Evolutionary conservation across 169 alveolate species (phyloP), one percentile per base, ranked within the genome.

Genomic region (Miamiensis avidus): DNA sequence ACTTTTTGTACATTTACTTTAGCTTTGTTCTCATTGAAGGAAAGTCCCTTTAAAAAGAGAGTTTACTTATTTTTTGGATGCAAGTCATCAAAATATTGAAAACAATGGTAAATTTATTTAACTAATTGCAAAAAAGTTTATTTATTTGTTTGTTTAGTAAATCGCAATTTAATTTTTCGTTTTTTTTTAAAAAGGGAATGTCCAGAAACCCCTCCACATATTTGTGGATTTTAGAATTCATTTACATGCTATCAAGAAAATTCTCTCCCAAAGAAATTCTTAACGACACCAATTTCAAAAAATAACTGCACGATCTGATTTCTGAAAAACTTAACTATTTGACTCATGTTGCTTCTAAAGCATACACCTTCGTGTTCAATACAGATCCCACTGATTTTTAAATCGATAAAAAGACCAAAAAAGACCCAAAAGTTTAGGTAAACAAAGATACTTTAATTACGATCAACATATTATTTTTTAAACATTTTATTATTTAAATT

Each of bases 191-290:
- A n/a, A n/a, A 49, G 28, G 82, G 32, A 27, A 73, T 31, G 75
- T 86, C 90, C 33, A 86, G 81, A 81, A 75, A 83, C 65, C 90
- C 90, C 26, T 64, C 76, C n/a, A 86, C 90, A 15, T 34, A 29
- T 65, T 65, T 86, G 75, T 86, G 90, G 90, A 29, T 86, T 30
- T 30, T 79, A 25, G 90, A 86, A 31, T 72, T 86, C 25, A 34
- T 81, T 34, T 86, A 74, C n/a, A 30, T 81, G 73, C n/a, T 81
- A 29, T 79, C 86, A 74, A 76, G 84, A 27, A 86, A 86, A 75
- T 86, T 81, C 29, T 86, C 90, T 28, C 90, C 90, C 1, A 86
- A 86, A 65, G 90, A 86, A 29, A 86, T 86, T 25, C 29, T 86
- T 1, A 49, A 33, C 1, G 90, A 86, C 75, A 64, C 73, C 29